A percentile compares a stretch with the other conserved stretches of the same genome.
Conservation (phyloP, 1,284 basidiomycete genomes). For the Cutaneotrichosporon sp. region DNA sequence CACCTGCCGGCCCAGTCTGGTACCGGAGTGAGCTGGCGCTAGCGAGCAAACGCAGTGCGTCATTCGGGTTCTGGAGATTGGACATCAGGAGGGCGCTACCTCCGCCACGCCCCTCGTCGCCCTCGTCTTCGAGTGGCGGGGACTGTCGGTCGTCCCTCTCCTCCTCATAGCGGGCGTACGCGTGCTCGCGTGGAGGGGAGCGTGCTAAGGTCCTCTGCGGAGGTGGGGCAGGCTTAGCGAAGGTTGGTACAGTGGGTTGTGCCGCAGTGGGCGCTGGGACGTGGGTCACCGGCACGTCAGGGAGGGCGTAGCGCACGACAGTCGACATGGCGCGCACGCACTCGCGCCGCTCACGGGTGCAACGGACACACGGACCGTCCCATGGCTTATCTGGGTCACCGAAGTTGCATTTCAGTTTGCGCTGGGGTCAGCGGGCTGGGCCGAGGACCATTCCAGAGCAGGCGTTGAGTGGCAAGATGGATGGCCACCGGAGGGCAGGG, state of each 20-base stretch:
- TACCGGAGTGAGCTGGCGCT: constrained; percentile 12
- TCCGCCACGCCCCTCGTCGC: not conserved
- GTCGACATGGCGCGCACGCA: constrained; percentile 20
- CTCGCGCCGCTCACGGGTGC: constrained; percentile 22
- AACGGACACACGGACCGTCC: constrained; percentile 24
- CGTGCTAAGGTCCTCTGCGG: not conserved
- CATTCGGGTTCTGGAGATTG: constrained; percentile 23
- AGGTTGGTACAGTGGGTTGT: not conserved
- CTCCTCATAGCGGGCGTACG: not conserved
- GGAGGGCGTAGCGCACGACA: constrained; percentile 11
- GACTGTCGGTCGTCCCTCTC: not conserved
- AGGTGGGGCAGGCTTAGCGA: not conserved
- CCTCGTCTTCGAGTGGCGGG: not conserved
- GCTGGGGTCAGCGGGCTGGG: constrained; percentile 7
- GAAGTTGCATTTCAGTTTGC: constrained; percentile 26
- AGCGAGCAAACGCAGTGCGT: constrained; percentile 22
- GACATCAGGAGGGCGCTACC: constrained; percentile 13
- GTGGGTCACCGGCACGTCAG: constrained; percentile 5
- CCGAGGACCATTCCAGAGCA: no score
- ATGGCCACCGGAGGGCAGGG: not conserved
- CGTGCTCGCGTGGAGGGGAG: not conserved
- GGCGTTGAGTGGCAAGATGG: not conserved
- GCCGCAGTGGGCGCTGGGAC: not conserved
- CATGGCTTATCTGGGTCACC: constrained; percentile 25
- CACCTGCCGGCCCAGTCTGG: constrained; percentile 4